These are phyloP conservation scores for Cryptococcus sp. DNA, from an alignment of 1,284 basidiomycete species.

Conservation along the genomic window DNA sequence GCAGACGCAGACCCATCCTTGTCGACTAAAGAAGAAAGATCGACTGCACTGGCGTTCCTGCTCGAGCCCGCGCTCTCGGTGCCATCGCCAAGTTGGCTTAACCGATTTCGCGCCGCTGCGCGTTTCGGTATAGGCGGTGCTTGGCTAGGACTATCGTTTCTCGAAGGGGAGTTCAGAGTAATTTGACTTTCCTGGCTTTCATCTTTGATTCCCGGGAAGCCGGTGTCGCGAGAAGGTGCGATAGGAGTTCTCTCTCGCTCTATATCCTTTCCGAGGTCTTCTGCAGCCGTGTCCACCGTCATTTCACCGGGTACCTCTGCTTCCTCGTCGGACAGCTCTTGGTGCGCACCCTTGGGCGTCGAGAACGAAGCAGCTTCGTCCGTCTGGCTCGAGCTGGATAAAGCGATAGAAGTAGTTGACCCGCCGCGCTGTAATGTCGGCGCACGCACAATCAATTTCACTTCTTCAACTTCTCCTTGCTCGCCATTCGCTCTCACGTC, in stretches of 20 bases:
- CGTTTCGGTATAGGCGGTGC: slow-evolving; percentile 31
- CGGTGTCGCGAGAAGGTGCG: too few species aligned
- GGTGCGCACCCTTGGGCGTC: slow-evolving; percentile 20
- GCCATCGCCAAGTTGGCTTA: slow-evolving; percentile 16
- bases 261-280: too few species aligned
- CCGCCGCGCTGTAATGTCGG: slow-evolving; percentile 2
- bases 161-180: too few species aligned
- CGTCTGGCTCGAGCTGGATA: slow-evolving; percentile 2
- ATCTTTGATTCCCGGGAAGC: too few species aligned
- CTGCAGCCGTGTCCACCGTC: too few species aligned
- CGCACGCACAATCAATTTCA: background rate
- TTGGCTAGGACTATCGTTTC: too few species aligned
- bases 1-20: background rate
- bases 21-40: background rate
- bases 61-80: slow-evolving; percentile 4
- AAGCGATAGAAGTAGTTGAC: slow-evolving; percentile 3
- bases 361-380: slow-evolving; percentile 24
- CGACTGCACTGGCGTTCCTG: background rate
- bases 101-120: slow-evolving; percentile 28
- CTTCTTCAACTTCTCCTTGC: slow-evolving; percentile 2
- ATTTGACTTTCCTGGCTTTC: too few species aligned
- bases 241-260: too few species aligned
- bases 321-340: slow-evolving; percentile 1
- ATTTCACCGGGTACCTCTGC: too few species aligned
- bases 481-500: slow-evolving; percentile 4